A percentile compares a stretch with the other conserved stretches of the same genome.
These are phyloP conservation scores for barley (Hordeum vulgare) DNA, from an alignment of 176 grass and related monocot species.

Conservation along the genomic window MorexV3_pseudomolecules_assembly NC_058521.1:397021216-397021715, in stretches of 20 bases:
- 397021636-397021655: slow-evolving; percentile 61
- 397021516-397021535: slow-evolving; percentile 10
- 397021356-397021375: neutral
- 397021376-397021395: neutral
- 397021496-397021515: slow-evolving; percentile 22
- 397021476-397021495: slow-evolving; percentile 47
- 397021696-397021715: slow-evolving; percentile 45
- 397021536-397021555: slow-evolving; percentile 52
- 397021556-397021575: slow-evolving; percentile 76
- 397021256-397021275: too few species aligned
- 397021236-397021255: too few species aligned
- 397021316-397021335: too few species aligned
- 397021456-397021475: slow-evolving; percentile 31
- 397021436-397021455: slow-evolving; percentile 49
- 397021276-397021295: too few species aligned
- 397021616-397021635: slow-evolving; percentile 56
- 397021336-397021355: too few species aligned
- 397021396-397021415: slow-evolving; percentile 65
- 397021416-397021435: slow-evolving; percentile 62
- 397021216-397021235: too few species aligned
- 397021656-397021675: slow-evolving; percentile 32
- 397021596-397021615: slow-evolving; percentile 37
- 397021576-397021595: slow-evolving; percentile 55
- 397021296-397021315: too few species aligned
- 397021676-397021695: slow-evolving; percentile 10